Conservation (phyloP, 176 grass and related monocot species). For the Hordeum marinum region DNA sequence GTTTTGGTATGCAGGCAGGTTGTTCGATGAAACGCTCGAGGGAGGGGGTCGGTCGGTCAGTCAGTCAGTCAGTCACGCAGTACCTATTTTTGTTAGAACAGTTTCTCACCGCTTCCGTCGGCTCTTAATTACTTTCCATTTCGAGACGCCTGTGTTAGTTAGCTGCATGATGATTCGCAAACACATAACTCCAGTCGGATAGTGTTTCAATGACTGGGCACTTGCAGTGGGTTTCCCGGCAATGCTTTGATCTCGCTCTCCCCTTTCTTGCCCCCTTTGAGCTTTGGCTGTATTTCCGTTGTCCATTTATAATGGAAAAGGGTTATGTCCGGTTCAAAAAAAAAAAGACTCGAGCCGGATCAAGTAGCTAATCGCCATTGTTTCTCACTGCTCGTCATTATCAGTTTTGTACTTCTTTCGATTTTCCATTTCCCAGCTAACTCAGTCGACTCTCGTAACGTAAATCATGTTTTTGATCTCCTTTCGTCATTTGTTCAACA, state of each 20-base stretch:
- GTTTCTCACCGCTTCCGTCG: no score
- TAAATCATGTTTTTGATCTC: background rate
- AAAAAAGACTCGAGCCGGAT: background rate
- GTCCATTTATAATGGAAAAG: no score
- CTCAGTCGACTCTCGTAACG: background rate
- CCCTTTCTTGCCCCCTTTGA: no score
- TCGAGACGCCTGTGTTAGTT: background rate
- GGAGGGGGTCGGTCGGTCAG: no score
- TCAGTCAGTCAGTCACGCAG: background rate
- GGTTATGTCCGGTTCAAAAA: no score
- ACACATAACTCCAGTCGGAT: background rate
- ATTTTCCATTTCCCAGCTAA: background rate
- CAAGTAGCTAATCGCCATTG: background rate
- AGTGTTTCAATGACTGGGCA: no score
- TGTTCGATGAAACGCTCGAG: slow-evolving; percentile 11
- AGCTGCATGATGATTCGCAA: background rate
- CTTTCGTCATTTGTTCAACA: background rate
- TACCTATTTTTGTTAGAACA: background rate
- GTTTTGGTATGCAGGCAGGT: background rate
- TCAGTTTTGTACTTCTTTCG: background rate
- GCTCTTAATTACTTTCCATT: background rate
- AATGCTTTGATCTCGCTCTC: no score
- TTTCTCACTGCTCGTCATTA: background rate
- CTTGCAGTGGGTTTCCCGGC: no score
- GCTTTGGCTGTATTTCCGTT: no score